These are phyloP conservation scores for Ascoidea rubescens DNA, from an alignment of 805 yeast genomes.

Conservation along the genomic window DNA sequence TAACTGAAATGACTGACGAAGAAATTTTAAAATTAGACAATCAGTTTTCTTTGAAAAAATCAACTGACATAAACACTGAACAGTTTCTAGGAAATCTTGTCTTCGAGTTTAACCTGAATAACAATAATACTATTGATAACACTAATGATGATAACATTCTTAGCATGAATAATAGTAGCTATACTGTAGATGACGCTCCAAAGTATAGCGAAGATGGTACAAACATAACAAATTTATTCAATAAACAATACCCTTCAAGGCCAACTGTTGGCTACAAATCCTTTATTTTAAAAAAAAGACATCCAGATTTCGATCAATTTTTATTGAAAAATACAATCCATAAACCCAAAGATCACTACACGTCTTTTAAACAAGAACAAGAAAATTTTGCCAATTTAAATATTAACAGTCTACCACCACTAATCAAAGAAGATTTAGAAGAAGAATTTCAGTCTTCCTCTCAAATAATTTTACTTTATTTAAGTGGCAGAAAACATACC, in stretches of 20 bases:
- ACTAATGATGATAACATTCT: too few relatives aligned
- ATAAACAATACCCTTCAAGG: conserved; percentile 7
- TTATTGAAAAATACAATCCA: neutral
- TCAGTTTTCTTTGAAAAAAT: conserved; percentile 1
- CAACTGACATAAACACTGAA: neutral
- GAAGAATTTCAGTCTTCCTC: neutral
- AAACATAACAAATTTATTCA: conserved; percentile 7
- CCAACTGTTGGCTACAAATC: conserved; percentile 9
- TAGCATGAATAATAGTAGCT: too few relatives aligned
- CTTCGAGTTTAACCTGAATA: neutral
- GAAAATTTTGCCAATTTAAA: neutral
- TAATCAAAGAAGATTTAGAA: neutral
- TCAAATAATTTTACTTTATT: conserved; percentile 39
- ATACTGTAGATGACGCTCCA: neutral
- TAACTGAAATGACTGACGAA: conserved; percentile 11
- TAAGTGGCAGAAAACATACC: conserved; percentile 61
- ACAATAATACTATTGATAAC: too few relatives aligned
- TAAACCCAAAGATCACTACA: neutral
- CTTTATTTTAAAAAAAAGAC: conserved; percentile 7
- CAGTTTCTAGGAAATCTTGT: neutral
- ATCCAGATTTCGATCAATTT: conserved; percentile 2
- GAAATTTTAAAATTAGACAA: conserved; percentile 8
- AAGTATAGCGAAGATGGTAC: conserved; percentile 9
- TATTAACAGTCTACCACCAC: too few relatives aligned
- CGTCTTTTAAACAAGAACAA: neutral